A percentile compares a stretch with the other conserved stretches of the same genome.
Conservation (phyloP, 805 yeast species). For the Pichia ethanolica region DNA sequence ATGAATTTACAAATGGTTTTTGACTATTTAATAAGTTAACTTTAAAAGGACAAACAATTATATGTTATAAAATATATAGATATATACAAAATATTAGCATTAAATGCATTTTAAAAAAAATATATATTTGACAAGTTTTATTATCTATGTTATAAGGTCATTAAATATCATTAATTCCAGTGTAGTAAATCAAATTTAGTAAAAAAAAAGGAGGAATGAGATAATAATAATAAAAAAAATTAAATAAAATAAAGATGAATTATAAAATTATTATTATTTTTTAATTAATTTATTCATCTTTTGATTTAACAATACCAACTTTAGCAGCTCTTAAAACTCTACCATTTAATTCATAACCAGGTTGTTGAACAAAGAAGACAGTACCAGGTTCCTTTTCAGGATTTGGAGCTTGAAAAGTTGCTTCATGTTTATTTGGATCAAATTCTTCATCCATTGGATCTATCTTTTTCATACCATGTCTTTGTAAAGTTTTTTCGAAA, state of each 20-base stretch:
- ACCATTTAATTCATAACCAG: slow-evolving; percentile 78
- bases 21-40: too few relatives aligned
- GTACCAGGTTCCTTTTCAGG: slow-evolving; percentile 89
- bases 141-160: neutral
- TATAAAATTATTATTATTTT: slow-evolving; percentile 10
- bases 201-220: neutral
- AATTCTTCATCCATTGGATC: slow-evolving; percentile 80
- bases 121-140: neutral
- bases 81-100: too few relatives aligned
- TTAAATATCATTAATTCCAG: neutral
- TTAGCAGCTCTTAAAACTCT: slow-evolving; percentile 92
- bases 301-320: slow-evolving; percentile 81
- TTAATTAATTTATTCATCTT: slow-evolving; percentile 18
- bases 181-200: neutral
- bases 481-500: slow-evolving; percentile 73
- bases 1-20: too few relatives aligned
- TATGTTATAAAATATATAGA: too few relatives aligned
- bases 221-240: neutral
- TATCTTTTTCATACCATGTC: slow-evolving; percentile 73
- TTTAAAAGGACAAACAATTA: too few relatives aligned
- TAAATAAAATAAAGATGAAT: neutral
- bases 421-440: slow-evolving; percentile 91
- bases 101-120: neutral
- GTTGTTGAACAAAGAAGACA: slow-evolving; percentile 86
- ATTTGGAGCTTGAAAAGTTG: slow-evolving; percentile 80